A percentile compares a stretch with the other conserved stretches of the same genome.
Evolutionary conservation across 176 grass and related monocot genomes (phyloP).

Genomic region (Ananas comosus): DNA sequence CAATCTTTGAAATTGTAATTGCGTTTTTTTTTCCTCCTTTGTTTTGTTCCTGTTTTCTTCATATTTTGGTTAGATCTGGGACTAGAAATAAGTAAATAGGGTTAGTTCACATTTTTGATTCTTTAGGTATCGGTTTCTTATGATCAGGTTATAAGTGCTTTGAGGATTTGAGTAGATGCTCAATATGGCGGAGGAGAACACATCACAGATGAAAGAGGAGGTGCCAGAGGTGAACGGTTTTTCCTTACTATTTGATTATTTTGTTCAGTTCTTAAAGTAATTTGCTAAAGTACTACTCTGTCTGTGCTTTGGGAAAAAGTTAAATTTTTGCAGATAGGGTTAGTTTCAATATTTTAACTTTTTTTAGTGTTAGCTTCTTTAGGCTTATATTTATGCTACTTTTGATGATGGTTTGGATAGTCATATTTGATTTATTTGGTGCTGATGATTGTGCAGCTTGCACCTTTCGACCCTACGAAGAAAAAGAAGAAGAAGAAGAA

Average conservation of each 20-base stretch:
- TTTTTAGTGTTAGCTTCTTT: neutral
- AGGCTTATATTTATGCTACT: neutral
- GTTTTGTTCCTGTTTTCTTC: too few species aligned
- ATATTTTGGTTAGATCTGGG: too few species aligned
- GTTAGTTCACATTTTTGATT: neutral
- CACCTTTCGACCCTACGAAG: slow-evolving; percentile 83
- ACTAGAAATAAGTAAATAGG: neutral
- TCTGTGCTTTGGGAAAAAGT: neutral
- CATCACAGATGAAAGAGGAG: slow-evolving; percentile 35
- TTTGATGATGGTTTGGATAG: neutral
- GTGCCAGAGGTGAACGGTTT: slow-evolving; percentile 20
- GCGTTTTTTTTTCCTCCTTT: too few species aligned
- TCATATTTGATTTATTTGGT: neutral
- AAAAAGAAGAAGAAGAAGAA: slow-evolving; percentile 99
- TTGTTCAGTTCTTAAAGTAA: neutral
- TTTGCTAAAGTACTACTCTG: too few species aligned
- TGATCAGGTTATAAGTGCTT: neutral
- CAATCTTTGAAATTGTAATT: too few species aligned
- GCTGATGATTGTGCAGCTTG: slow-evolving; percentile 35
- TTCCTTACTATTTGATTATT: neutral
- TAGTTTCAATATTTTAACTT: too few species aligned
- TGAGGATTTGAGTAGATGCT: neutral
- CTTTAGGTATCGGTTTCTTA: neutral
- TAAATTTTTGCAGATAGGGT: neutral
- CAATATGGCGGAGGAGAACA: slow-evolving; percentile 39